Base-by-base conservation (phyloP, 345 rosid genomes). In the Passiflora organensis region DNA sequence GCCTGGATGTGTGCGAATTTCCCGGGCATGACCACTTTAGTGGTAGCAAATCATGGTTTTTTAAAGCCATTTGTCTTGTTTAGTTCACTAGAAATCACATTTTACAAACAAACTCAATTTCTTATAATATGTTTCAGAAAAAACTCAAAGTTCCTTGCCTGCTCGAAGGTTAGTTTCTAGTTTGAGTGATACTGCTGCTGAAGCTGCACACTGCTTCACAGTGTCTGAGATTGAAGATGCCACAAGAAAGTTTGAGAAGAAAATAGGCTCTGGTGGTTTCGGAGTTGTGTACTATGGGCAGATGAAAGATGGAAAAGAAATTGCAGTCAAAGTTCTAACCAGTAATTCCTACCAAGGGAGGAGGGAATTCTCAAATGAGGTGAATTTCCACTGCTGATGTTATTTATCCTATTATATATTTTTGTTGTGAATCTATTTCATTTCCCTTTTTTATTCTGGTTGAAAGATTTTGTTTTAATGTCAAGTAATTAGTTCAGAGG, bases 261-360 rank as follows among this genome's bases (percentile, higher is more conserved):
- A 83, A 76, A 82, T 94, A 41, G 99, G 97, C 19, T 89, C 99
- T 0, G 97, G 99, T 56, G 99, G 99, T 59, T 94, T 94, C 70
- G 99, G 99, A 55, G 80, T 83, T 5, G 97, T 94, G 5, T 87
- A 71, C 74, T 87, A 94, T 22, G 99, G 99, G 63, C 78, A 74
- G 81, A 44, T 85, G 71, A 77, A 69, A 49, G 96, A 89, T 59
- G 99, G 85, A 58, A 89, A 75, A 68, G 99, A 94, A 83, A 94
- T 94, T 58, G 99, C 97, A 0, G 99, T 94, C 0, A 94, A 94
- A 70, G 84, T 80, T 70, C 86, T 94, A 20, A 71, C 67, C 2
- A 85, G 81, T 62, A 79, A 89, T 68, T 85, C 99, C 43, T 87
- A 64, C 77, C 97, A 94, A 53, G 99, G 97, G 56, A 89, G 85